Evolutionary conservation across 352 stramenopile genomes (phyloP), one percentile per base, ranked within the genome.

Genomic region (Phytopythium ostracodes): DNA sequence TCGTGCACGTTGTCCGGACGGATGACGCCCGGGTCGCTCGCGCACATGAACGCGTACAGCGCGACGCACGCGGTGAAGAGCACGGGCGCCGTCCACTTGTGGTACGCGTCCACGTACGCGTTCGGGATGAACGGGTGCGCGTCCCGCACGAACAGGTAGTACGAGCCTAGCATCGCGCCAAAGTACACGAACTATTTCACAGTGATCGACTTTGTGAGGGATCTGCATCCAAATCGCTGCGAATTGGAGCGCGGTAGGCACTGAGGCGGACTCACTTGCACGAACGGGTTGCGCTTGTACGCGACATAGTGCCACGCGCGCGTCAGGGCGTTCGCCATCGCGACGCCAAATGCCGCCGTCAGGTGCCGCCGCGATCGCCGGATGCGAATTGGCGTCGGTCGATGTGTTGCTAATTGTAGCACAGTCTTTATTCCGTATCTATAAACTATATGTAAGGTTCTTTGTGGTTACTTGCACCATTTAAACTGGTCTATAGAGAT

Each of bases 181-280:
- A 95, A 80, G 66, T 96, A 97, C 25, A 96, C 63, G 35, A 91
- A 70, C 79, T 94, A 73, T 44, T n/a, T n/a, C n/a, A n/a, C n/a
- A n/a, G n/a, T n/a, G n/a, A n/a, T n/a, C n/a, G n/a, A 33, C 29
- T 52, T 15, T 12, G 44, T 51, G 44, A 29, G 44, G n/a, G 18
- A 51, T 20, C 42, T 27, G 7, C 42, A 17, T 49, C 42, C 2
- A 12, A 6, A n/a, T 17, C 15, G 15, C 9, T 12, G 5, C 17
- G 17, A 44, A 44, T 22, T 7, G 20, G 15, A 44, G 40, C 14
- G 5, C 40, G 15, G 15, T 8, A 17, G 17, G 17, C 15, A 10
- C 15, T 9, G 40, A 3, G 9, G 22, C 1, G 33, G 20, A 27
- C 46, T 18, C 38, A 89, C 83, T 74, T 89, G 81, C 20, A 89